Evolutionary conservation across 2,329 filamentous ascomycete species (phyloP), one percentile per base, ranked within the genome.

Genomic region (Teratosphaeria gauchensis): DNA sequence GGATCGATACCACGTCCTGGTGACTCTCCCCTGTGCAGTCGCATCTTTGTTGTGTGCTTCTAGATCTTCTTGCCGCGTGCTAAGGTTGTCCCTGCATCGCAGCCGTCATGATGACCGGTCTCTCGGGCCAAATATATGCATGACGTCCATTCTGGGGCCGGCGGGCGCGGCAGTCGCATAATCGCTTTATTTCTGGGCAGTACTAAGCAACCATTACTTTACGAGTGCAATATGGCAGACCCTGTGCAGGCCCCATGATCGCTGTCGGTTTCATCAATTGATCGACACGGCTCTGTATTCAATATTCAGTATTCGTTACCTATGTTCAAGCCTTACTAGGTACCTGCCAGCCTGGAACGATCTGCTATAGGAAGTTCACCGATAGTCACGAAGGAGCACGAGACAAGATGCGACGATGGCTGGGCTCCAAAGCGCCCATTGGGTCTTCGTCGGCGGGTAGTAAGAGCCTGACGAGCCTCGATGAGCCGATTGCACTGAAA

Each of bases 401-500:
- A n/a, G 16, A 48, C 42, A 48, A 5, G 42, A 48, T 48, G 42
- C 42, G 42, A 48, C 42, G 42, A 21, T 48, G 42, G 42, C 19
- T 48, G 6, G 42, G 42, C 19, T 48, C 42, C 42, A 48, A 48
- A 16, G 21, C 42, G 42, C 42, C 42, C 42, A 48, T 48, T 21
- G 42, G 19, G 42, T 48, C 42, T 11, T 48, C 42, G 6, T 21
- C n/a, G 42, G 42, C 42, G 42, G 42, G 42, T 21, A 48, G 42
- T 21, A 48, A 48, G 42, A 48, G 42, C 42, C 42, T 48, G 4
- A 48, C 42, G 42, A 48, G 42, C 42, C 42, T 48, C 32, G 54
- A 55, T 30, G 54, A 55, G 35, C 32, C 31, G 21, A 46, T 35
- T 38, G 54, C 59, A 77, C 75, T 79, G 57, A 69, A 76, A 65